These are phyloP conservation scores for Viola odorata DNA, from an alignment of 345 rosid genomes.

Conservation along the genomic window DNA sequence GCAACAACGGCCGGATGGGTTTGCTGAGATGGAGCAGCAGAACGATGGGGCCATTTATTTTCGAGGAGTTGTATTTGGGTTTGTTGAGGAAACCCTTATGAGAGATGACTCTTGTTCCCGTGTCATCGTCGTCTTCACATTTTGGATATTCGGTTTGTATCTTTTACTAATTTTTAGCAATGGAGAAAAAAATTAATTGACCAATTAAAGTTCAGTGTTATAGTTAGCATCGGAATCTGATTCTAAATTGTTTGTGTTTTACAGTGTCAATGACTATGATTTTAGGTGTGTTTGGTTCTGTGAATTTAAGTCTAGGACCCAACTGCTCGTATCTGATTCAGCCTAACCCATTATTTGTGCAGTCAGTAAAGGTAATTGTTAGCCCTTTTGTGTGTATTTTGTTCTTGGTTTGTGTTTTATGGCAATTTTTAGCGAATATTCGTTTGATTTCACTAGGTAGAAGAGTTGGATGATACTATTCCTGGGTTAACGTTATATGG, in stretches of 20 bases:
- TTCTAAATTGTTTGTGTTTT: background rate
- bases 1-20: background rate
- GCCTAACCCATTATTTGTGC: slow-evolving; percentile 76
- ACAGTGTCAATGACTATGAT: slow-evolving; percentile 87
- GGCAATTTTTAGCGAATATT: background rate
- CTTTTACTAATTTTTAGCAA: background rate
- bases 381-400: background rate
- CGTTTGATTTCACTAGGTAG: slow-evolving; percentile 43
- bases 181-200: too few relatives aligned
- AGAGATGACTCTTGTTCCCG: slow-evolving; percentile 85
- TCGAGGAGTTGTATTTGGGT: slow-evolving; percentile 25
- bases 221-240: too few relatives aligned
- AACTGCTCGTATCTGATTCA: slow-evolving; percentile 57
- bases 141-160: slow-evolving; percentile 81
- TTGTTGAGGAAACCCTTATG: slow-evolving; percentile 35
- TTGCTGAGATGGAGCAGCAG: slow-evolving; percentile 45
- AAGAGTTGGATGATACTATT: slow-evolving; percentile 45
- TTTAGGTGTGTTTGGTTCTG: slow-evolving; percentile 77
- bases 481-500: slow-evolving; percentile 54
- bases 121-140: slow-evolving; percentile 73
- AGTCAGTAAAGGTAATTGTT: slow-evolving; percentile 56
- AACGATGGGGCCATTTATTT: slow-evolving; percentile 26
- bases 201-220: background rate
- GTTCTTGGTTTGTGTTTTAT: background rate
- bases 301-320: slow-evolving; percentile 60